Conservation (phyloP, 1,284 basidiomycete species). For the Singerocomus inundabilis region DNA sequence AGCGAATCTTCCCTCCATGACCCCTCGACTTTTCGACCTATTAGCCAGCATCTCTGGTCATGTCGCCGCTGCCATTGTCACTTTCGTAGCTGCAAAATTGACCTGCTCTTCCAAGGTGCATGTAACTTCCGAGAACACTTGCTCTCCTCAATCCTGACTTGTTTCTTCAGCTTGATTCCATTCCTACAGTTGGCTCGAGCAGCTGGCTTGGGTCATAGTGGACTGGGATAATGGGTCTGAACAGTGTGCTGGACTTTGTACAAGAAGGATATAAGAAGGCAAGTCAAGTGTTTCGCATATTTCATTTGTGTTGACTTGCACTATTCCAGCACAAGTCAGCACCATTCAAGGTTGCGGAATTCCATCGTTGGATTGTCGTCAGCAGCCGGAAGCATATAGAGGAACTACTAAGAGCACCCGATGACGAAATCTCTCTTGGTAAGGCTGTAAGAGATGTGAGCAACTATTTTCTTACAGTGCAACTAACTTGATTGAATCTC, state of each 20-base stretch:
- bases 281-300: too few species aligned
- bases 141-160: neutral
- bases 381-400: slow-evolving; percentile 24
- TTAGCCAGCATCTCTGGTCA: too few species aligned
- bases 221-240: slow-evolving; percentile 10
- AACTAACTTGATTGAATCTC: too few species aligned
- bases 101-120: neutral
- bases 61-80: neutral
- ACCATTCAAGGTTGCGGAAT: slow-evolving; percentile 42
- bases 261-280: slow-evolving; percentile 23
- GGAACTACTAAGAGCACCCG: too few species aligned
- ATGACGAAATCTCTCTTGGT: too few species aligned
- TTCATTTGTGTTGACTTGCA: too few species aligned
- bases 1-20: too few species aligned
- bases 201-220: slow-evolving; percentile 20
- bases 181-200: slow-evolving; percentile 20
- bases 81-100: neutral
- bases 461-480: neutral
- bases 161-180: slow-evolving; percentile 12
- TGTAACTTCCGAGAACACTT: neutral
- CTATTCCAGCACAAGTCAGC: slow-evolving; percentile 21
- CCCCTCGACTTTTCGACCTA: too few species aligned
- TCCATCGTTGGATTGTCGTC: slow-evolving; percentile 42
- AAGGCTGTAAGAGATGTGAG: slow-evolving; percentile 38
- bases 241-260: slow-evolving; percentile 8